Base-by-base conservation (phyloP, 495 filamentous ascomycete species). In the Lasiosphaeriaceae sp. region DNA sequence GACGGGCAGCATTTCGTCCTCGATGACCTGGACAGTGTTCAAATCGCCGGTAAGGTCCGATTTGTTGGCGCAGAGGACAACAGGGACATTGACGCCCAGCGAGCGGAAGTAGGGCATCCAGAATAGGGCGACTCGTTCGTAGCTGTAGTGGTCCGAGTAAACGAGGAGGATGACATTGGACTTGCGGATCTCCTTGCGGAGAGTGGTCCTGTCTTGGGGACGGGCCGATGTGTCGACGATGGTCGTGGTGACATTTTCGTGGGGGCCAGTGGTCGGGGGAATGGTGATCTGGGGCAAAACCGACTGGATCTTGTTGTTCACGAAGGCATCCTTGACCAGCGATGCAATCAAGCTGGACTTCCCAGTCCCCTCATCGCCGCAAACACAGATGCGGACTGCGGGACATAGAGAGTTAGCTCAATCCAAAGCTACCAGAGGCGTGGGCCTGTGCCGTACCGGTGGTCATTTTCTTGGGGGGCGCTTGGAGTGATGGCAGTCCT, bases 81-180 rank as follows among this genome's bases (percentile, higher is more conserved):
- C 94, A 0, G 94, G 90, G n/a, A 98, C 92, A 69, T 98, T 98
- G 60, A 98, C 94, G 9, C 95, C 95, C 45, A 98, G 82, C 9
- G 91, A 96, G 46, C 94, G 88, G 72, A 98, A 97, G 72, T 96
- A 90, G 23, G 94, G 94, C 76, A 96, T 86, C 94, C 94, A 98
- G 70, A 97, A 98, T 17, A 98, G 74, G 16, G 94, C 94, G 17
- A 98, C 92, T 22, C 94, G 83, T 62, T 97, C 95, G 81, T 97
- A 97, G 79, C 92, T 96, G 71, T 97, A 98, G 67, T 97, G 92
- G 67, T 97, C 95, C 50, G 92, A 90, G 68, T 97, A 98, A 31
- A 97, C 92, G 14, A 98, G 82, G n/a, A 97, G 77, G 53, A 98
- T 97, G 49, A 96, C 93, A 67, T 96, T 97, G 61, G 87, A 92